Evolutionary conservation across 2,329 filamentous ascomycete genomes (phyloP).

Genomic region (Epichloe amarillans): DNA sequence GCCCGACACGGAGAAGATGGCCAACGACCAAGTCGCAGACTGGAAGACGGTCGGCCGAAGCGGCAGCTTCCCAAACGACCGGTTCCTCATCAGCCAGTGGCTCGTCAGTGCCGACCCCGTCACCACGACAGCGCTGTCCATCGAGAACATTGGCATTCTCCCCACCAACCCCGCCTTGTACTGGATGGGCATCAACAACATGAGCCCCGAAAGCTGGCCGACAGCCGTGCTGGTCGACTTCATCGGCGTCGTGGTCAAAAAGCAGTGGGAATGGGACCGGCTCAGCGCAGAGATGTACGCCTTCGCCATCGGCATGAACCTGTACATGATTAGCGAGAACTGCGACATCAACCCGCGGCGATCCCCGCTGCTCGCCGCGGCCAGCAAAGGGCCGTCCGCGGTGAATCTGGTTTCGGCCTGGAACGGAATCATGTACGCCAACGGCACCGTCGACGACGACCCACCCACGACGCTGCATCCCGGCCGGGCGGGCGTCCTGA

Average conservation of each 20-base stretch:
- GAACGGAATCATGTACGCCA: conserved; percentile 20
- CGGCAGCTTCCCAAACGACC: conserved; percentile 10
- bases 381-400: background rate
- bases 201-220: conserved; percentile 16
- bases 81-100: conserved; percentile 20
- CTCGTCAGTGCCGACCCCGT: conserved; percentile 16
- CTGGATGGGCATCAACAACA: conserved; percentile 17
- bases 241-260: conserved; percentile 16
- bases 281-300: conserved; percentile 20
- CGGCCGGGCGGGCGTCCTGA: conserved; percentile 11
- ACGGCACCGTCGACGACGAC: conserved; percentile 15
- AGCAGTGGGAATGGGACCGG: conserved; percentile 14
- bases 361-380: conserved; percentile 12
- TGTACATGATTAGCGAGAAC: conserved; percentile 22
- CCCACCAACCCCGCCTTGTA: conserved; percentile 23
- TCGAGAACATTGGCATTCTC: conserved; percentile 18
- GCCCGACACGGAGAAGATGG: conserved; percentile 13
- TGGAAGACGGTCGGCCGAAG: conserved; percentile 11
- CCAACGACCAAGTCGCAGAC: conserved; percentile 11
- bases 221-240: conserved; percentile 21
- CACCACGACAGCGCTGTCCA: conserved; percentile 13
- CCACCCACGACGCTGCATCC: conserved; percentile 11
- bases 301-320: conserved; percentile 14
- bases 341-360: conserved; percentile 11
- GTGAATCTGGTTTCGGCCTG: conserved; percentile 6